A percentile compares a stretch with the other conserved stretches of the same genome.
phyloP scores from a whole-genome alignment of 495 filamentous ascomycete species.

The Penicillium canariense region DNA sequence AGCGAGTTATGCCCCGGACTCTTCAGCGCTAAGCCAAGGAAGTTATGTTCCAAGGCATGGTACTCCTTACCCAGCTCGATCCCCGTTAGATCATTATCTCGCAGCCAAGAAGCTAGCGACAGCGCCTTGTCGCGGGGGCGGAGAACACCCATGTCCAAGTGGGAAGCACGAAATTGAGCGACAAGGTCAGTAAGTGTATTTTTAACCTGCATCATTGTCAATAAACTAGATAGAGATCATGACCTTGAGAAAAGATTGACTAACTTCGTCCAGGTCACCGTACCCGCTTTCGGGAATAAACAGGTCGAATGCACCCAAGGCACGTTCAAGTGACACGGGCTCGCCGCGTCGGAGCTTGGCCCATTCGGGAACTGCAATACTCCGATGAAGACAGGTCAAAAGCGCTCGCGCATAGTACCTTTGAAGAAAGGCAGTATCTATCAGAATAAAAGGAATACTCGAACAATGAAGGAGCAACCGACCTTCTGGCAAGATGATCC shows the following conservation, averaged over 20 bases:
- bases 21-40: constrained; percentile 68
- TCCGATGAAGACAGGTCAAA: constrained; percentile 77
- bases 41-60: constrained; percentile 76
- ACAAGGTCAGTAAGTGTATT: constrained; percentile 63
- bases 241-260: constrained; percentile 11
- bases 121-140: constrained; percentile 65
- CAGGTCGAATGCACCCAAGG: constrained; percentile 79
- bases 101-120: constrained; percentile 63
- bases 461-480: constrained; percentile 1
- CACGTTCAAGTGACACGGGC: constrained; percentile 64
- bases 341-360: constrained; percentile 50
- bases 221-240: constrained; percentile 5
- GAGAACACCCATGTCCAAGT: constrained; percentile 48
- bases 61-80: constrained; percentile 63
- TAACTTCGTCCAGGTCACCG: constrained; percentile 71
- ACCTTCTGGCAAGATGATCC: constrained; percentile 84
- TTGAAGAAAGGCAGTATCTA: background rate
- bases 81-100: constrained; percentile 63
- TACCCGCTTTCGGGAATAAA: constrained; percentile 71
- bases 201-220: constrained; percentile 48
- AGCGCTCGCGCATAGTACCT: constrained; percentile 75
- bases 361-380: constrained; percentile 76
- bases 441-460: constrained; percentile 14
- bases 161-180: constrained; percentile 43
- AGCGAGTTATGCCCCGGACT: constrained; percentile 66